A percentile compares a stretch with the other conserved stretches of the same genome.
phyloP scores from a whole-genome alignment of 768 basidiomycete species.

The Amanita polypyramis region DNA sequence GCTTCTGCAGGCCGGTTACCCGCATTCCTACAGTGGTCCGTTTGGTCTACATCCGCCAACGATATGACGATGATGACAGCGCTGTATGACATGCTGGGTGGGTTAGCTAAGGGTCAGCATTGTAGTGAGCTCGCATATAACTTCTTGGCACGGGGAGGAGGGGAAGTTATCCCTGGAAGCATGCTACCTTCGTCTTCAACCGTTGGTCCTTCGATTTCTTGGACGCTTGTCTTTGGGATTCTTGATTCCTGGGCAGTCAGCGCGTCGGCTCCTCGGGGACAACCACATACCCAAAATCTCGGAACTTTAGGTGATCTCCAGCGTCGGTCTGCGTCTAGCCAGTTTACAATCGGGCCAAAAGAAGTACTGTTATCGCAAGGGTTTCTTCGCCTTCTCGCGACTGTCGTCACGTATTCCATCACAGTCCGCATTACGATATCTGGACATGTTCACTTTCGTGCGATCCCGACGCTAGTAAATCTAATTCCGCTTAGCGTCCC shows the following conservation, averaged over 20 bases:
- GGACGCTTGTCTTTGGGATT: constrained; percentile 64
- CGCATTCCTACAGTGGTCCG: constrained; percentile 12
- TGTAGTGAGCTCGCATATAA: constrained; percentile 85
- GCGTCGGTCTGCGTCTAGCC: constrained; percentile 32
- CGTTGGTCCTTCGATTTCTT: constrained; percentile 56
- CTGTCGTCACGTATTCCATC: constrained; percentile 65
- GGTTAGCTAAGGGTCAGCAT: constrained; percentile 74
- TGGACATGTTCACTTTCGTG: constrained; percentile 68
- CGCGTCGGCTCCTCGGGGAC: constrained; percentile 35
- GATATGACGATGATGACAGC: constrained; percentile 69
- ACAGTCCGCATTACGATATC: constrained; percentile 72
- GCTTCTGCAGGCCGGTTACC: constrained; percentile 53
- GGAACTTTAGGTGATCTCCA: constrained; percentile 22
- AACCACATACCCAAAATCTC: constrained; percentile 32
- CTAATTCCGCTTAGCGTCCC: constrained; percentile 76
- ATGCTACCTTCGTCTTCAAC: constrained; percentile 39
- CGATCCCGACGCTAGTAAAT: constrained; percentile 69
- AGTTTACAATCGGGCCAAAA: constrained; percentile 46
- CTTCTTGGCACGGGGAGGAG: constrained; percentile 72
- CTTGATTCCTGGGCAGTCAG: constrained; percentile 65
- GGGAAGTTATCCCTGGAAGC: constrained; percentile 56
- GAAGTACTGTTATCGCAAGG: constrained; percentile 73
- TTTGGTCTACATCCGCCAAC: constrained; percentile 40
- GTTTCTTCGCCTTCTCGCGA: constrained; percentile 71
- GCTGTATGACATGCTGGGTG: constrained; percentile 81